Evolutionary conservation across 352 stramenopile genomes (phyloP), one percentile per base, ranked within the genome.

Genomic region (Pythium rishiriense): DNA sequence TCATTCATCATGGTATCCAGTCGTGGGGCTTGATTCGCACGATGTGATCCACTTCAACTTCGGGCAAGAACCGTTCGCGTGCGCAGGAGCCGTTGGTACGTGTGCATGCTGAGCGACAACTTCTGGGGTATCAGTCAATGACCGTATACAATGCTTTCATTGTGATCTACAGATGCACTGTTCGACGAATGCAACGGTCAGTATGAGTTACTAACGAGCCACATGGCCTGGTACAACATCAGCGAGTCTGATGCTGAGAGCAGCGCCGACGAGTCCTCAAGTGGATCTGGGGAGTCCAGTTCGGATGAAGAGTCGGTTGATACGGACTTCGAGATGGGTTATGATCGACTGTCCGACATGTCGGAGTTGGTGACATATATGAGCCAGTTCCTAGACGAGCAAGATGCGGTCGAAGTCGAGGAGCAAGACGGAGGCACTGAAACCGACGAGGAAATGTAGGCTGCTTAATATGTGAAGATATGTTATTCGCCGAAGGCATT

Each of bases 21-120:
- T 91, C 3, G 79, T 97, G 3, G 89, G 89, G 4, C 52, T 97
- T 26, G 89, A 97, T 58, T 92, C 84, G 3, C 74, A 81, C 31
- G 83, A 93, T 29, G 75, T 79, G 22, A 74, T 96, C 15, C 73
- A 83, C 24, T 75, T 96, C 14, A 97, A 97, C 69, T 94, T 92
- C 69, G 87, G 87, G 0, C 80, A 89, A 61, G 74, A 85, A 31
- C 85, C 79, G 1, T 94, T 94, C 48, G 62, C 69, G 3, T 82
- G 80, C 53, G 66, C 79, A 46, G 60, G 37, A 19, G 71, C 87
- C 31, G 73, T 79, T 5, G 76, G 79, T 86, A 58, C 12, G 77
- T 63, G 41, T 11, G 41, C 6, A 42, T n/a, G 12, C 26, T 8
- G 29, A 31, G 1, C 41, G 42, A 5, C 28, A 25, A 4, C 52